Evolutionary conservation across 805 yeast genomes (phyloP).

Genomic region (Cyberlindnera mississippiensis): DNA sequence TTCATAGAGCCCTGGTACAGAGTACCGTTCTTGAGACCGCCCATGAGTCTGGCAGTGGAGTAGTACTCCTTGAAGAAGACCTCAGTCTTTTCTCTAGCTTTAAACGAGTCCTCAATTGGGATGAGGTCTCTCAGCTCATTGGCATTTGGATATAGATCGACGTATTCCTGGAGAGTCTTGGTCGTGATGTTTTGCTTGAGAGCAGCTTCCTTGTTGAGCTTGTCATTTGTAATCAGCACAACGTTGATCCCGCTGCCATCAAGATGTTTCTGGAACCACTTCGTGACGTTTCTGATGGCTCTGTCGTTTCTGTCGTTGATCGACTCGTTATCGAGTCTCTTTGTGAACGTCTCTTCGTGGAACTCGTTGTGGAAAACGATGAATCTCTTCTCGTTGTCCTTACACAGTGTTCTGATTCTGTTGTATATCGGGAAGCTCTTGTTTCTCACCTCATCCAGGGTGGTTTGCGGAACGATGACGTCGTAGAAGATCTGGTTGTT

Average conservation of each 20-base stretch:
- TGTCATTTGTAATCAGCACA: conserved; percentile 74
- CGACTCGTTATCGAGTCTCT: conserved; percentile 57
- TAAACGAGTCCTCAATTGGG: conserved; percentile 48
- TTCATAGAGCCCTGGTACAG: conserved; percentile 80
- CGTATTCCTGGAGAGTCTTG: conserved; percentile 61
- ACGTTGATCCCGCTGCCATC: conserved; percentile 37
- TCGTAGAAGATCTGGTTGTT: conserved; percentile 73
- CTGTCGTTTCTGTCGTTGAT: conserved; percentile 90
- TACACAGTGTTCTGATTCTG: conserved; percentile 72
- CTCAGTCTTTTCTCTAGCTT: conserved; percentile 20
- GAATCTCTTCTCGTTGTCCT: conserved; percentile 74
- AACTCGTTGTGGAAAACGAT: conserved; percentile 94
- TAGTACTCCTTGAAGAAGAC: conserved; percentile 70
- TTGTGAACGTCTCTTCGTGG: conserved; percentile 61
- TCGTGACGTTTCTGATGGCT: conserved; percentile 72
- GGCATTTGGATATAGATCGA: conserved; percentile 64
- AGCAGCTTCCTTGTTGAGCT: conserved; percentile 58
- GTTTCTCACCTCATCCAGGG: conserved; percentile 87
- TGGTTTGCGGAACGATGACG: conserved; percentile 93
- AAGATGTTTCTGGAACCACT: conserved; percentile 72
- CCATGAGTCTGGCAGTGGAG: conserved; percentile 76
- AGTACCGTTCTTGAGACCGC: conserved; percentile 85
- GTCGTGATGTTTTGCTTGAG: conserved; percentile 48
- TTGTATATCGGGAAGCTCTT: conserved; percentile 84
- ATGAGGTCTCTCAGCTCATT: conserved; percentile 74